Evolutionary conservation across 148 eudicot species (phyloP).

Genomic region (Linanthus parryae): DNA sequence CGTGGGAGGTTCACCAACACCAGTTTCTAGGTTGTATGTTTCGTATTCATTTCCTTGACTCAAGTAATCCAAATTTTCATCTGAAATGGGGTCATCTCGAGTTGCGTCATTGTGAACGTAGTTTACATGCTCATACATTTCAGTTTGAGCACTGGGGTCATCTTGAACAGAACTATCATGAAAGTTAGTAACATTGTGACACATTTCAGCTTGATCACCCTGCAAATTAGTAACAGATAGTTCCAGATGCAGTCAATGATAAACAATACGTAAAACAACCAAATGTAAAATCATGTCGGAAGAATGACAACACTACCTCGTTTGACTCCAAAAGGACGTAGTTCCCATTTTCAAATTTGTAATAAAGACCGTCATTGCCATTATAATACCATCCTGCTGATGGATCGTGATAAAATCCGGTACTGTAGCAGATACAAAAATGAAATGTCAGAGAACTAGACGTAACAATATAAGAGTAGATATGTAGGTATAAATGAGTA

Average conservation of each 20-base stretch:
- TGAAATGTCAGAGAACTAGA: slow-evolving; percentile 2
- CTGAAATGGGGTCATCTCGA: too few relatives aligned
- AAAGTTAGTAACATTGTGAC: slow-evolving; percentile 2
- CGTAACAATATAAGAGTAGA: background rate
- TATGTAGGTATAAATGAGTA: background rate
- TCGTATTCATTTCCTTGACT: slow-evolving; percentile 8
- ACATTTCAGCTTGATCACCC: slow-evolving; percentile 25
- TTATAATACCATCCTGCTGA: slow-evolving; percentile 91
- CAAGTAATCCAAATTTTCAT: background rate
- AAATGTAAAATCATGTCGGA: background rate
- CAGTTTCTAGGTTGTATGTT: slow-evolving; percentile 7
- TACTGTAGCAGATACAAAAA: slow-evolving; percentile 47
- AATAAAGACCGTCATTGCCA: slow-evolving; percentile 73
- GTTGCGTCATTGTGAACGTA: too few relatives aligned
- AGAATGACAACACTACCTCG: slow-evolving; percentile 32
- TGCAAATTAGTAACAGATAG: slow-evolving; percentile 13
- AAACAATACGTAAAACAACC: background rate
- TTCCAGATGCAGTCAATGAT: background rate
- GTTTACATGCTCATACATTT: slow-evolving; percentile 4
- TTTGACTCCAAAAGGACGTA: slow-evolving; percentile 54
- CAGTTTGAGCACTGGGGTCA: background rate
- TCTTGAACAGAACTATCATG: slow-evolving; percentile 11
- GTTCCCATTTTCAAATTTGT: slow-evolving; percentile 84
- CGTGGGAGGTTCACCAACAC: slow-evolving; percentile 6
- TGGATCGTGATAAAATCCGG: slow-evolving; percentile 93